Base-by-base conservation (phyloP, 73 alveolate species). In the Stentor roeselii region DNA sequence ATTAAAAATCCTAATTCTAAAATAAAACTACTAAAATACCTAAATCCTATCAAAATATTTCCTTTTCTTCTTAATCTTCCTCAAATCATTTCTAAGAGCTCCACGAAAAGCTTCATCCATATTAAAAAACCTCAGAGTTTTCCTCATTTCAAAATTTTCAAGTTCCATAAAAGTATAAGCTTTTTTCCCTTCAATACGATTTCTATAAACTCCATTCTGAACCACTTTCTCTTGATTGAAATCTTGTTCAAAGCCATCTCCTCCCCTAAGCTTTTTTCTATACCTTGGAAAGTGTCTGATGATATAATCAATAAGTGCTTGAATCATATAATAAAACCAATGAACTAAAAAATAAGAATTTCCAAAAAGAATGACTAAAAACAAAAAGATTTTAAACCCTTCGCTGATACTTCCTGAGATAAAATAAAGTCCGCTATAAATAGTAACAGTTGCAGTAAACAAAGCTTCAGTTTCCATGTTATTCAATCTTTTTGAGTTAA, bases 351-450 rank as follows among this genome's bases (percentile, higher is more conserved):
- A 67, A 67, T 67, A 67, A 67, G 50, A 15, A 67, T 67, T 67
- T 0, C n/a, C 80, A 27, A 32, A 30, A 21, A 67, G 21, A 67
- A 67, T 67, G 0, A 67, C 2, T 27, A 67, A 21, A 67, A 67
- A 67, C n/a, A 67, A 34, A 14, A 67, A 21, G 27, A 67, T n/a
- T 67, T 67, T 32, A 30, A 32, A 27, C 1, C 11, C 21, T 30
- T 67, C 41, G 34, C 34, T 32, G 14, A 67, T 21, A 67, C 42
- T 27, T 21, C 34, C 41, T 27, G 80, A 67, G 14, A 76, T 14
- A 2, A 21, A 90, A 88, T 87, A 90, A 15, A 90, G 84, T 2
- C 93, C 96, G 59, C 96, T 88, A 75, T 90, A 90, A 41, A 90
- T 88, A 3, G 96, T 90, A 27, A 88, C 41, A 15, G 87, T 60